Percentiles rank a stretch among this genome's conserved stretches.
Conservation (phyloP, 768 basidiomycete species). For the Termitomyces eurrhizus region DNA sequence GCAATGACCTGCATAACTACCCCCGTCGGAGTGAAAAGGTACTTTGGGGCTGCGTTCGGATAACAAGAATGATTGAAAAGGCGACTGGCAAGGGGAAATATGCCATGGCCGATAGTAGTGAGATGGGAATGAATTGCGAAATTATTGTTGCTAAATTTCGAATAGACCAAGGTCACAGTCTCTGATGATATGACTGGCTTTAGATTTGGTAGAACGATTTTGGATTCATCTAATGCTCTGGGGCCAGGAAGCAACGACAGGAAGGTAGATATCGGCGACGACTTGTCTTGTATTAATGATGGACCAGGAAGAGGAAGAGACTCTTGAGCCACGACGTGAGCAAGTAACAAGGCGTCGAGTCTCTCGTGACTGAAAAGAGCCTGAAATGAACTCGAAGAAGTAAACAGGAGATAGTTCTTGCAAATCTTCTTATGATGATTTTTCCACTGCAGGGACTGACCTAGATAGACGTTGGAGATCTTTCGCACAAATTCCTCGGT, state of each 20-base stretch:
- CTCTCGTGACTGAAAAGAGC: conserved; percentile 49
- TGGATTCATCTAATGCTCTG: conserved; percentile 7
- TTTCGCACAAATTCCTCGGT: not conserved
- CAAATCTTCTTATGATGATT: conserved; percentile 66
- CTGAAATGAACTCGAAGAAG: conserved; percentile 42
- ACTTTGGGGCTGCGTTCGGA: conserved; percentile 69
- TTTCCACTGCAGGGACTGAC: conserved; percentile 69
- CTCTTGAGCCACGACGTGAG: conserved; percentile 52
- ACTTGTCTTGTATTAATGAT: conserved; percentile 18
- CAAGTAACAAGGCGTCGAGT: conserved; percentile 60
- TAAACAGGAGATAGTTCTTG: conserved; percentile 47
- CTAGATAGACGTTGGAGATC: conserved; percentile 29
- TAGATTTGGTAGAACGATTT: conserved; percentile 29
- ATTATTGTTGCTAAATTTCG: conserved; percentile 78
- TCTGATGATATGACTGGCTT: conserved; percentile 24
- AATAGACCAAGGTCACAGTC: conserved; percentile 35
- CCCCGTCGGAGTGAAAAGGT: conserved; percentile 34
- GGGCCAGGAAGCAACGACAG: conserved; percentile 45
- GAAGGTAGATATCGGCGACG: conserved; percentile 30
- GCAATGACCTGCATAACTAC: conserved; percentile 64
- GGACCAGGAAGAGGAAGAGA: conserved; percentile 9
- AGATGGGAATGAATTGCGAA: conserved; percentile 76
- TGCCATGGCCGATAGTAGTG: conserved; percentile 63
- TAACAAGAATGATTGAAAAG: conserved; percentile 80
- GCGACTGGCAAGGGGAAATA: conserved; percentile 77